Percentiles rank a stretch among this genome's conserved stretches.
These are phyloP conservation scores for Flaveria ramosissima DNA, from an alignment of 129 eudicot genomes.

Conservation along the genomic window DNA sequence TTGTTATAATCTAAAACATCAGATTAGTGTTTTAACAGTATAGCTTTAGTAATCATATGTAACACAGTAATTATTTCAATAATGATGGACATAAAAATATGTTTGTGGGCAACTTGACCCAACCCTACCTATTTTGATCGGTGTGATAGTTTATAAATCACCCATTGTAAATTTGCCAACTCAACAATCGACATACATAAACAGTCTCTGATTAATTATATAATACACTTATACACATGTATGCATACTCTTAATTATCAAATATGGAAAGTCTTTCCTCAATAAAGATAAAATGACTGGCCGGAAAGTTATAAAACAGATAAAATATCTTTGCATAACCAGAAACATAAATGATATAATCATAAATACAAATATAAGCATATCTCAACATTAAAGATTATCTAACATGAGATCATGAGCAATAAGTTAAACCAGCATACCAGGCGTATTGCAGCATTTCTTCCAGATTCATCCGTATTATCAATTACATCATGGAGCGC, in stretches of 20 bases:
- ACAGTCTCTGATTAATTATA: neutral
- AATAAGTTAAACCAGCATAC: slow-evolving; percentile 30
- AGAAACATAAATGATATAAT: neutral
- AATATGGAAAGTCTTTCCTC: neutral
- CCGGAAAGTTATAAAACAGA: neutral
- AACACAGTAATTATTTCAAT: no score
- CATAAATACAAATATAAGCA: neutral
- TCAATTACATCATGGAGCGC: slow-evolving; percentile 81
- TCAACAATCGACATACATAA: neutral
- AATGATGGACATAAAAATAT: no score
- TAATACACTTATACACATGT: neutral
- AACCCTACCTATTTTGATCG: neutral
- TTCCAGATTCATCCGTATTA: slow-evolving; percentile 63
- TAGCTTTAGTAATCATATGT: neutral
- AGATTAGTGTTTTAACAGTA: neutral
- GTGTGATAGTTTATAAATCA: neutral
- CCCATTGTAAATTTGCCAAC: neutral
- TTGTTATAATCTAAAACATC: no score
- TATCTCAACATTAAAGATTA: neutral
- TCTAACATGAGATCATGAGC: neutral
- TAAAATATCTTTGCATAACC: neutral
- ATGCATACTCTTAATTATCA: neutral
- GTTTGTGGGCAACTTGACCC: neutral
- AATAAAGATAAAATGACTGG: neutral
- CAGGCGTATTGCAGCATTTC: slow-evolving; percentile 70